Evolutionary conservation across 306 rosid genomes (phyloP).

Genomic region (Hippophae rhamnoides): DNA sequence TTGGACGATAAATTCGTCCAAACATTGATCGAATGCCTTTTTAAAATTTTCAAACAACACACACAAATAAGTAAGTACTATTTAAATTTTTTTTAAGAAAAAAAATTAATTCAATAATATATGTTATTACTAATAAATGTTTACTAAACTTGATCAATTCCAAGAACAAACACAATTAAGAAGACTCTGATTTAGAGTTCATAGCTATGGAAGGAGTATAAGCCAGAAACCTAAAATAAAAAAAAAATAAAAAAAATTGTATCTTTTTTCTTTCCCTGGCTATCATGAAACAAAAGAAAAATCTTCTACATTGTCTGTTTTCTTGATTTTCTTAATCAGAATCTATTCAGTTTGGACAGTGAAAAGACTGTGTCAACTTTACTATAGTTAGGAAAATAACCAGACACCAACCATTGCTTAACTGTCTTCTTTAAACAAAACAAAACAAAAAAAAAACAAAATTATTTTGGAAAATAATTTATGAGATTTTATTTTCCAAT

Average conservation of each 20-base stretch:
- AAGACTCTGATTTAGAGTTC: background rate
- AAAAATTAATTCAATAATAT: background rate
- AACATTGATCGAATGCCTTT: slow-evolving; percentile 15
- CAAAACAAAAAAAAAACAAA: too few relatives aligned
- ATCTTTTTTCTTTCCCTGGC: slow-evolving; percentile 23
- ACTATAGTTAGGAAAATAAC: slow-evolving; percentile 25
- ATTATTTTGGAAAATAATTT: too few relatives aligned
- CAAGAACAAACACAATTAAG: background rate
- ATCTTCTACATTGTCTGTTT: slow-evolving; percentile 16
- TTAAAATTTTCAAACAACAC: background rate
- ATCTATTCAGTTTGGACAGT: slow-evolving; percentile 29
- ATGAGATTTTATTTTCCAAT: too few relatives aligned
- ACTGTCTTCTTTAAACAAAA: slow-evolving; percentile 8
- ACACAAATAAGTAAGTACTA: too few relatives aligned
- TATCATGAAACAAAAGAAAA: slow-evolving; percentile 5
- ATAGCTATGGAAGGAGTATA: background rate
- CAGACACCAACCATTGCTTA: slow-evolving; percentile 11
- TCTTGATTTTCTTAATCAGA: slow-evolving; percentile 21
- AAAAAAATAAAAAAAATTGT: slow-evolving; percentile 42
- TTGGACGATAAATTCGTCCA: slow-evolving; percentile 19
- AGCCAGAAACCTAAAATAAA: slow-evolving; percentile 11
- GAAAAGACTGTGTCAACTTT: slow-evolving; percentile 44
- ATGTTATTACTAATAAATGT: background rate
- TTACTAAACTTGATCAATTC: background rate
- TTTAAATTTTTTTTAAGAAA: too few relatives aligned